A percentile compares a stretch with the other conserved stretches of the same genome.
Evolutionary conservation across 2,329 filamentous ascomycete species (phyloP).

Genomic region (Arthroderma uncinatum): DNA sequence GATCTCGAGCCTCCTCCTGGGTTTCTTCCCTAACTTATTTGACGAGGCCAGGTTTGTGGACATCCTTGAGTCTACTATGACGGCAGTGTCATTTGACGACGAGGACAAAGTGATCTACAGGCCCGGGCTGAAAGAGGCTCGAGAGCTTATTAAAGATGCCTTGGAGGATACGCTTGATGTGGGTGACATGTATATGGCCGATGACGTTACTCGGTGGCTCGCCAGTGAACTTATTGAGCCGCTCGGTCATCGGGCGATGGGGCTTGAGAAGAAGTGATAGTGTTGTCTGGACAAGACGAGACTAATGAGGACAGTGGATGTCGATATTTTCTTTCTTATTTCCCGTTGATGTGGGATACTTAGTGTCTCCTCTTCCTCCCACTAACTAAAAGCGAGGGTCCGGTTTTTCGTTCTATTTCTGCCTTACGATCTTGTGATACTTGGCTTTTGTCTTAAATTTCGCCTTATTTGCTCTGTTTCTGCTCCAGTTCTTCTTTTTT

Average conservation of each 20-base stretch:
- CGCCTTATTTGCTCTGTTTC: background rate
- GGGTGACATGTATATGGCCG: conserved; percentile 23
- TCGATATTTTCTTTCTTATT: background rate
- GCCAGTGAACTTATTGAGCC: conserved; percentile 23
- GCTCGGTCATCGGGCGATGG: conserved; percentile 8
- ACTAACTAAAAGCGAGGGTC: background rate
- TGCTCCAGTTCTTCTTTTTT: background rate
- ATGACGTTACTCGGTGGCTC: conserved; percentile 32
- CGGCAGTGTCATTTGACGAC: conserved; percentile 13
- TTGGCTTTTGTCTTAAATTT: background rate
- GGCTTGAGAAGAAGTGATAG: background rate
- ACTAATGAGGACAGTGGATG: background rate
- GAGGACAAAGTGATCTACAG: conserved; percentile 11
- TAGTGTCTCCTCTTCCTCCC: background rate
- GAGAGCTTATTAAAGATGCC: conserved; percentile 27
- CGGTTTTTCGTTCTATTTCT: background rate
- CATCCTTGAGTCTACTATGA: conserved; percentile 19
- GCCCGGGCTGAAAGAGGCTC: conserved; percentile 14
- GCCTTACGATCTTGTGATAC: too few relatives aligned
- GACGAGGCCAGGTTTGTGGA: conserved; percentile 27
- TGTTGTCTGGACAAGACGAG: background rate
- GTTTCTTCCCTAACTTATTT: conserved; percentile 32
- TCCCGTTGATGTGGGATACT: background rate
- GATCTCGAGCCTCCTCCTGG: conserved; percentile 29
- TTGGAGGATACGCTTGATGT: conserved; percentile 26